Percentiles rank a stretch among this genome's conserved stretches.
Evolutionary conservation across 192 early-diverging fungal genomes (phyloP).

Genomic region (Linnemannia schmuckeri): DNA sequence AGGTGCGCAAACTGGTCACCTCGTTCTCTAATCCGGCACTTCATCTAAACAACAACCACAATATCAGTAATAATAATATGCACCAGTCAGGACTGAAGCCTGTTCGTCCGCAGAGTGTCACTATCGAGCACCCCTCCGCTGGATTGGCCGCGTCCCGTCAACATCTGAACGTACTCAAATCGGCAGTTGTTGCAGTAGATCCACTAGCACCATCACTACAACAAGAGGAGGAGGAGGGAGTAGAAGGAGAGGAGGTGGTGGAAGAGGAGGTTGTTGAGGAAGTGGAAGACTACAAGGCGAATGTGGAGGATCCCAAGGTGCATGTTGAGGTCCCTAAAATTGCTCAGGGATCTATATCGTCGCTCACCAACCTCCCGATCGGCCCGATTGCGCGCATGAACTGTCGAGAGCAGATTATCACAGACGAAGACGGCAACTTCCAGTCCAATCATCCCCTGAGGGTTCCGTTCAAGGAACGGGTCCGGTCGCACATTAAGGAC

Average conservation of each 20-base stretch:
- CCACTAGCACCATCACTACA: background rate
- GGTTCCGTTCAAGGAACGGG: background rate
- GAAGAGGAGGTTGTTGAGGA: background rate
- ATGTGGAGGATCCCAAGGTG: background rate
- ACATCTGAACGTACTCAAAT: background rate
- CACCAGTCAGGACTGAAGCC: background rate
- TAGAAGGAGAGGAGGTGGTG: background rate
- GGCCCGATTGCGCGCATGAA: constrained; percentile 43
- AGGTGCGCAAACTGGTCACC: constrained; percentile 12
- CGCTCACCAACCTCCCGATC: constrained; percentile 10
- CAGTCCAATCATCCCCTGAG: background rate
- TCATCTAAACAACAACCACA: background rate
- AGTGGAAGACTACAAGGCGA: background rate
- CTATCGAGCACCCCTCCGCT: constrained; percentile 3
- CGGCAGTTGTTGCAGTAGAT: background rate
- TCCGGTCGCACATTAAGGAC: background rate
- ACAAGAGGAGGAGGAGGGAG: background rate
- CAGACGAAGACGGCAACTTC: background rate
- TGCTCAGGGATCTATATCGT: background rate
- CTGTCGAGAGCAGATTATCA: constrained; percentile 15
- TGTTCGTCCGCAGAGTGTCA: background rate
- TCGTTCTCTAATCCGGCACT: constrained; percentile 28
- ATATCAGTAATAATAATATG: background rate
- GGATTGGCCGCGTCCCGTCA: background rate
- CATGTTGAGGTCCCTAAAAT: background rate